Evolutionary conservation across 2,329 filamentous ascomycete genomes (phyloP).

Genomic region (Venturia nashicola): DNA sequence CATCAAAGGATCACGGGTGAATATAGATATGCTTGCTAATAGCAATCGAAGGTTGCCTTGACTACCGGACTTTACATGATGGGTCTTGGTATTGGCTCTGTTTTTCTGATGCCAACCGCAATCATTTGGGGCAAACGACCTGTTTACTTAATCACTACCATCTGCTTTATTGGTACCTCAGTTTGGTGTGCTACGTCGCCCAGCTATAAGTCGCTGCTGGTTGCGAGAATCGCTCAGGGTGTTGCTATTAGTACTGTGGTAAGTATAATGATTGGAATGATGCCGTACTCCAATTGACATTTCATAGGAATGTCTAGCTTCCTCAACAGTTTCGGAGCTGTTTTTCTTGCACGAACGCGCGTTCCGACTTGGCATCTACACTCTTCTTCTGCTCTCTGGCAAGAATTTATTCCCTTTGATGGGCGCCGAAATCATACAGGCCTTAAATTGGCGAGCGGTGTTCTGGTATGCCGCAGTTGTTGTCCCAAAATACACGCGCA

Average conservation of each 20-base stretch:
- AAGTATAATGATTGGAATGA: constrained; percentile 24
- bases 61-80: constrained; percentile 93
- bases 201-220: constrained; percentile 63
- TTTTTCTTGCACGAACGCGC: constrained; percentile 8
- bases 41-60: constrained; percentile 48
- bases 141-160: constrained; percentile 32
- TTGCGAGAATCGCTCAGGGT: constrained; percentile 78
- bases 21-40: not conserved
- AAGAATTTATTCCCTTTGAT: not conserved
- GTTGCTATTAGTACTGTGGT: constrained; percentile 82
- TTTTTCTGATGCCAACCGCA: constrained; percentile 5
- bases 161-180: constrained; percentile 62
- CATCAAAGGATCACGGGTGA: not conserved
- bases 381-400: not conserved
- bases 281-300: not conserved
- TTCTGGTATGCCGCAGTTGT: constrained; percentile 26
- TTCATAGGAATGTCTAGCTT: constrained; percentile 49
- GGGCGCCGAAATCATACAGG: not conserved
- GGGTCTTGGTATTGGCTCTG: constrained; percentile 15
- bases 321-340: constrained; percentile 46
- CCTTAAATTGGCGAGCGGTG: constrained; percentile 2
- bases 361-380: not conserved
- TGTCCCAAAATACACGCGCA: not conserved
- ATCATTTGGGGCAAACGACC: constrained; percentile 5
- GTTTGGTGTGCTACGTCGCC: constrained; percentile 83